Evolutionary conservation across 345 rosid genomes (phyloP), one percentile per base, ranked within the genome.

Genomic region (Eucalyptus polyanthemos): DNA sequence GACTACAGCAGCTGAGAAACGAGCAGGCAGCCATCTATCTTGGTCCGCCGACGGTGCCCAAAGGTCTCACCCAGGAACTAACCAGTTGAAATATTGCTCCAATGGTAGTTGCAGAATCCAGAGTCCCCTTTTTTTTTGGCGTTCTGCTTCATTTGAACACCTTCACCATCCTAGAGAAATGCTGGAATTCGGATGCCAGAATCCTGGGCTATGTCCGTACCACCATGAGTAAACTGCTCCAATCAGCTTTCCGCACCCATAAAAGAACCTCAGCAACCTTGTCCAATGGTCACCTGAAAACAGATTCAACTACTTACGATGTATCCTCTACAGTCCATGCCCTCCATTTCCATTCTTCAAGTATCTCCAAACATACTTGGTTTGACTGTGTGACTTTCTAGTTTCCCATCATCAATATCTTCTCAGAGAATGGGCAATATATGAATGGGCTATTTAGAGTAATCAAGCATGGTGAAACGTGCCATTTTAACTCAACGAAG

Each of bases 401-500:
- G 83, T 21, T 37, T 76, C 47, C 83, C 12, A 21, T 5, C 83
- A 37, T 37, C 83, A 37, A 76, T 40, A 24, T 37, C 83, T 76
- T 76, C 5, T 37, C 83, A 76, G 45, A 37, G 27, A 76, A 37
- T 3, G 8, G 83, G 22, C 27, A 1, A 76, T 37, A 37, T 11
- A 3, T 19, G 83, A 76, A 37, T 76, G 27, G 45, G 83, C 21
- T 76, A 21, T 11, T 76, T 14, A 76, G 47, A 76, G 47, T 19
- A 76, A 21, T 11, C 29, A 67, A 45, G 14, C 49, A 10, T 15
- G 86, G 11, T 4, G 24, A 49, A 89, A 62, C 17, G 31, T 47
- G 40, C n/a, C 58, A 54, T 67, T 87, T 50, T 58, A 45, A 22
- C 54, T 95, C 92, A 96, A 88, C 92, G 95, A 91, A 96, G 95